Evolutionary conservation across 352 stramenopile genomes (phyloP).

Genomic region (Peronospora tabacina): DNA sequence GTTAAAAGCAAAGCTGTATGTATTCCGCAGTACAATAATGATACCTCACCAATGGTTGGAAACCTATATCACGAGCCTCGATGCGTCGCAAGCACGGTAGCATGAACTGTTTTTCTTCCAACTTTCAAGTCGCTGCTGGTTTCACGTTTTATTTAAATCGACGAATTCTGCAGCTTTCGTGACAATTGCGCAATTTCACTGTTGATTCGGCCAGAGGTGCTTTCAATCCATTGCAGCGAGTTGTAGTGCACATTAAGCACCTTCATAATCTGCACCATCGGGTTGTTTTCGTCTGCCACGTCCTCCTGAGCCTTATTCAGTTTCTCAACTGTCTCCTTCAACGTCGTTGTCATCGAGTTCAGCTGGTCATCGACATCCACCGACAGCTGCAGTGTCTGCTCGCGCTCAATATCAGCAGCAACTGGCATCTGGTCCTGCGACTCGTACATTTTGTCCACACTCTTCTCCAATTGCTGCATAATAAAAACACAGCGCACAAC

Average conservation of each 20-base stretch:
- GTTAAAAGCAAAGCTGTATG: too few species aligned
- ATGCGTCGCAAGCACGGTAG: too few species aligned
- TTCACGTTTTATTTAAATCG: constrained; percentile 33
- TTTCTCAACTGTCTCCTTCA: constrained; percentile 84
- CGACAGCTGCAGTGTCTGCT: constrained; percentile 80
- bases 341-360: constrained; percentile 79
- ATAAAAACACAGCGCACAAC: neutral
- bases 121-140: constrained; percentile 14
- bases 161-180: constrained; percentile 58
- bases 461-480: constrained; percentile 77
- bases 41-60: too few species aligned
- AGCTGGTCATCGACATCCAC: constrained; percentile 83
- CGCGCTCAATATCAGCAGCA: constrained; percentile 76
- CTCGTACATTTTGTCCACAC: constrained; percentile 87
- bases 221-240: constrained; percentile 82
- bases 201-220: constrained; percentile 60
- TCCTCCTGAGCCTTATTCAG: constrained; percentile 79
- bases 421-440: constrained; percentile 79
- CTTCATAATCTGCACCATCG: constrained; percentile 85
- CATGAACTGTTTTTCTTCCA: constrained; percentile 4
- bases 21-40: too few species aligned
- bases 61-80: too few species aligned
- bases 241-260: constrained; percentile 86
- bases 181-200: constrained; percentile 56
- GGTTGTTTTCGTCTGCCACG: constrained; percentile 61